phyloP scores from a whole-genome alignment of 2,329 filamentous ascomycete genomes.

The Scedosporium minutisporum region DNA sequence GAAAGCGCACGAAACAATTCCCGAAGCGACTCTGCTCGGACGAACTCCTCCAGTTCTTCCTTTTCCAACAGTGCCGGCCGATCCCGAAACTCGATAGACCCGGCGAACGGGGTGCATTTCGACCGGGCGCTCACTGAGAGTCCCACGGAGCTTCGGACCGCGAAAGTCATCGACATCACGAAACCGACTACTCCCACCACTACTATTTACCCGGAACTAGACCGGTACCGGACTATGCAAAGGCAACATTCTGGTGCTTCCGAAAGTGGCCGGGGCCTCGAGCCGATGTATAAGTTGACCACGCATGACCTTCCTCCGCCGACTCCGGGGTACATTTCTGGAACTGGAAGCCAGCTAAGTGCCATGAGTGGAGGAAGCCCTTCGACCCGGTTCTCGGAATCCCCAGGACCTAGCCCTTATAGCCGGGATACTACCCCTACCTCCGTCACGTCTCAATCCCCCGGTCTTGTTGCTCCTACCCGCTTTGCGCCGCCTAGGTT shows the following conservation, averaged over 20 bases:
- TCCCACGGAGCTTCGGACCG: constrained; percentile 31
- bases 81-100: constrained; percentile 25
- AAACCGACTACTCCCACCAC: constrained; percentile 14
- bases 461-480: constrained; percentile 44
- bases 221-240: constrained; percentile 45
- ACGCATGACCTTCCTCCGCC: constrained; percentile 59
- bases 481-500: constrained; percentile 35
- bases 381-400: constrained; percentile 67
- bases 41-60: constrained; percentile 31
- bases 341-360: constrained; percentile 44
- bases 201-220: constrained; percentile 49
- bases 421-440: constrained; percentile 72
- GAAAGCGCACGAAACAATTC: constrained; percentile 23
- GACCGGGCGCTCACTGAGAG: constrained; percentile 34
- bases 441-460: constrained; percentile 67
- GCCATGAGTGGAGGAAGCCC: constrained; percentile 56
- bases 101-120: constrained; percentile 22
- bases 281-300: constrained; percentile 29
- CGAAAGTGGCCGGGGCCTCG: constrained; percentile 22
- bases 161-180: constrained; percentile 31
- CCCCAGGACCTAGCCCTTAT: constrained; percentile 58
- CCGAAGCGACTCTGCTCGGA: constrained; percentile 25
- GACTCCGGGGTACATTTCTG: constrained; percentile 51
- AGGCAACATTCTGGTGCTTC: constrained; percentile 20
- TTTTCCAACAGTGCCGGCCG: constrained; percentile 17